phyloP scores from a whole-genome alignment of 495 filamentous ascomycete species.

The Hypoxylon rickii region DNA sequence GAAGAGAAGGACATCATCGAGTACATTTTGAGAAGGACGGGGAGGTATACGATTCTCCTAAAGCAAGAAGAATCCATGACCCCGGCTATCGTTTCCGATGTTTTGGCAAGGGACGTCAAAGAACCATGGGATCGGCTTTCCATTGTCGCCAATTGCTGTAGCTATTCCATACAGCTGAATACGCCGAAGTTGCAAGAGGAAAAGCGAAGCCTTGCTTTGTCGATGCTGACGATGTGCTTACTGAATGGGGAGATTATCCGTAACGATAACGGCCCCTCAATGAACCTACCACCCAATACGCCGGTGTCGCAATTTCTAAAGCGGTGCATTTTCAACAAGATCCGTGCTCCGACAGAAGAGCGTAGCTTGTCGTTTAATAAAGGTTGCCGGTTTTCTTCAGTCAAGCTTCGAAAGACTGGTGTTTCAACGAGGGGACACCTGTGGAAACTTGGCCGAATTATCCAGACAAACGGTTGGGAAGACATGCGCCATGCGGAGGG shows the following conservation, averaged over 20 bases:
- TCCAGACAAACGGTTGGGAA: not conserved
- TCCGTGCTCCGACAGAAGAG: not conserved
- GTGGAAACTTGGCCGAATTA: not conserved
- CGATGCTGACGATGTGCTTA: conserved; percentile 33
- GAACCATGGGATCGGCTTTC: conserved; percentile 36
- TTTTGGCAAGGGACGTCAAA: conserved; percentile 9
- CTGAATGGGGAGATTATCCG: conserved; percentile 34
- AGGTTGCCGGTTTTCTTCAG: not conserved
- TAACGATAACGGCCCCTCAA: conserved; percentile 6
- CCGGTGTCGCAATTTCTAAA: not conserved
- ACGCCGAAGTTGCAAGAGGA: conserved; percentile 1
- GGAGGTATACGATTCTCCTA: conserved; percentile 29
- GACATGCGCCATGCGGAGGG: not conserved
- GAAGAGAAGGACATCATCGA: not conserved
- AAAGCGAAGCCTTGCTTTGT: conserved; percentile 29
- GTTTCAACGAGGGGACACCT: not conserved
- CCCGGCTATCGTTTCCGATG: conserved; percentile 28
- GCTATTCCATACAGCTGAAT: conserved; percentile 31
- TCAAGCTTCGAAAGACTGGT: not conserved
- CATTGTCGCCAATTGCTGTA: conserved; percentile 39
- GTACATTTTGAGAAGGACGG: conserved; percentile 9
- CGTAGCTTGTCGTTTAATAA: not conserved
- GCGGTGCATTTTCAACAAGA: not conserved
- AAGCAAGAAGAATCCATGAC: conserved; percentile 22
- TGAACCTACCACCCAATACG: not conserved